These are phyloP conservation scores for Ustilago shanxiensis DNA, from an alignment of 1,284 basidiomycete genomes.

Conservation along the genomic window DNA sequence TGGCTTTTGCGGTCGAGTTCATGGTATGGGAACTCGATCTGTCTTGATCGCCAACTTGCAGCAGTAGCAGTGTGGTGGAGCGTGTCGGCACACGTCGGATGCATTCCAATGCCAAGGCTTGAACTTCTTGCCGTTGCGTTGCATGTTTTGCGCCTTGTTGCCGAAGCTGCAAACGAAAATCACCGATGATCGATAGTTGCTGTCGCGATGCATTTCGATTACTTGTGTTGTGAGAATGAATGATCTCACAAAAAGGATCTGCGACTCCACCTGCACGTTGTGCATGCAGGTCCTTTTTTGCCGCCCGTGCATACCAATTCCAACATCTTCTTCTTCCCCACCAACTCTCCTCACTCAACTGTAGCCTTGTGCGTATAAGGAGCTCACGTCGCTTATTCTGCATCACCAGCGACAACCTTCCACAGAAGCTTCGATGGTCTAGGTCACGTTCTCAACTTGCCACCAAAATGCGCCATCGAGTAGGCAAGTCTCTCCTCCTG, in stretches of 20 bases:
- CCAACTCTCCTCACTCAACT: neutral
- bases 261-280: neutral
- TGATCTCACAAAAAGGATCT: no score
- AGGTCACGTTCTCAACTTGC: neutral
- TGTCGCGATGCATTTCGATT: neutral
- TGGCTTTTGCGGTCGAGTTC: neutral
- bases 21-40: neutral
- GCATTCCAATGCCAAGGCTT: neutral
- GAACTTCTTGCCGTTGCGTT: neutral
- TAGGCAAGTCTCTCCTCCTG: constrained; percentile 36
- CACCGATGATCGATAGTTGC: neutral
- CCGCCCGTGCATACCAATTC: neutral
- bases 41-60: neutral
- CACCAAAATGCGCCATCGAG: constrained; percentile 34
- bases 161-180: neutral
- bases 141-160: neutral
- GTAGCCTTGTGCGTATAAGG: no score
- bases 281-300: constrained; percentile 2
- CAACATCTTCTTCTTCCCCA: neutral
- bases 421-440: neutral
- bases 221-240: neutral
- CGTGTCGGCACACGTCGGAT: neutral
- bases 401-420: no score
- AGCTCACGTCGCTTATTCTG: no score
- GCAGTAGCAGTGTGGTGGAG: neutral